A percentile compares a stretch with the other conserved stretches of the same genome.
Conservation (phyloP, 768 basidiomycete species). For the Pholiota microspora region DNA sequence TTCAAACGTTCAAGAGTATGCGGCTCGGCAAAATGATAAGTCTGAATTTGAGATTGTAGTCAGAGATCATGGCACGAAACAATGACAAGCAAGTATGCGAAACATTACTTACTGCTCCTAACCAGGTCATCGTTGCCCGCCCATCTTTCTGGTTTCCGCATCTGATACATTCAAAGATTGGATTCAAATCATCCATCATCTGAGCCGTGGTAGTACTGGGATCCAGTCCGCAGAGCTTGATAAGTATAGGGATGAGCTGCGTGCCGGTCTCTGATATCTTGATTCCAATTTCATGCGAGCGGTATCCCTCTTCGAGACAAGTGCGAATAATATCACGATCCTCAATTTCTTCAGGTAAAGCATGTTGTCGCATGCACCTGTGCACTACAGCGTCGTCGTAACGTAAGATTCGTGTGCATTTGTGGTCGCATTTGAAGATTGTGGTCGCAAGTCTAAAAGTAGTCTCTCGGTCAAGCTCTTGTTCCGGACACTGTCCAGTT, state of each 20-base stretch:
- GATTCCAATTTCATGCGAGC: too few relatives aligned
- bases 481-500: too few relatives aligned
- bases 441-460: neutral
- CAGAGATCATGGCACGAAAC: neutral
- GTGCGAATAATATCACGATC: neutral
- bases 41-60: neutral
- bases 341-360: neutral
- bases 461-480: neutral
- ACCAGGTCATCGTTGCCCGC: constrained; percentile 1
- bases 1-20: neutral
- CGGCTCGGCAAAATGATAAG: neutral
- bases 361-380: neutral
- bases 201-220: neutral
- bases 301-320: neutral
- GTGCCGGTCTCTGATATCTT: neutral
- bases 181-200: constrained; percentile 1
- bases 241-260: neutral
- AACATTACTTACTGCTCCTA: neutral
- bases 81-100: neutral
- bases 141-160: neutral
- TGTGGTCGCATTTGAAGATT: neutral
- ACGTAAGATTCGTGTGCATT: neutral
- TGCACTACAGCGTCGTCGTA: neutral
- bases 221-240: neutral
- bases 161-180: neutral